Conservation (phyloP, 306 rosid genomes). For the Cucurbita ficifolia region DNA sequence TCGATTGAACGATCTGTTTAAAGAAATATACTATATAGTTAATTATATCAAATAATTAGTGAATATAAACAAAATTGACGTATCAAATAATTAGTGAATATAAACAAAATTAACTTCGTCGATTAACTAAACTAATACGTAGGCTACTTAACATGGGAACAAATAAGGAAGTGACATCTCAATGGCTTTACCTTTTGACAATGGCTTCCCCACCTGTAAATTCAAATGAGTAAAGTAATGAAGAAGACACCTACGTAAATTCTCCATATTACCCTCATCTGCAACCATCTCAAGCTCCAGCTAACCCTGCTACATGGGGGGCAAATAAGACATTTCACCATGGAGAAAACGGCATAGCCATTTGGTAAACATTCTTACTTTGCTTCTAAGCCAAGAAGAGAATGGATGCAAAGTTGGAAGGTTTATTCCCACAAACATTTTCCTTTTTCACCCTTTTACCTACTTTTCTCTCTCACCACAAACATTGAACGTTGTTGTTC, state of each 20-base stretch:
- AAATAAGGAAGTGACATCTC: background rate
- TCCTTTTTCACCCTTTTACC: background rate
- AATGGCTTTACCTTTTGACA: constrained; percentile 19
- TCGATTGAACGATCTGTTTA: too few relatives aligned
- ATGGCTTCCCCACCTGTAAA: constrained; percentile 18
- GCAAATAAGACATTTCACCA: constrained; percentile 16
- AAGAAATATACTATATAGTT: too few relatives aligned
- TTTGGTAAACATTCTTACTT: constrained; percentile 24
- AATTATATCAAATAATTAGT: background rate
- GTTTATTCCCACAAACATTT: constrained; percentile 9
- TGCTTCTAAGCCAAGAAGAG: constrained; percentile 59
- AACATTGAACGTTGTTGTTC: background rate
- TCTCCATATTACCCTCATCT: constrained; percentile 10
- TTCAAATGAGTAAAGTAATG: constrained; percentile 22
- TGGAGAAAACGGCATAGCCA: constrained; percentile 1
- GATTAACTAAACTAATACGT: too few relatives aligned
- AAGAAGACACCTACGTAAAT: constrained; percentile 13
- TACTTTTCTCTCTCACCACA: background rate
- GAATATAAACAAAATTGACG: background rate
- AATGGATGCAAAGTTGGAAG: constrained; percentile 38
- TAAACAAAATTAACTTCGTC: too few relatives aligned
- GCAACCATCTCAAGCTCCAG: constrained; percentile 3
- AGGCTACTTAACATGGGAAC: too few relatives aligned
- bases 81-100: background rate
- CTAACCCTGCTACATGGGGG: background rate